Conservation (phyloP, 2,329 filamentous ascomycete genomes). For the Stachybotrys echinatus region DNA sequence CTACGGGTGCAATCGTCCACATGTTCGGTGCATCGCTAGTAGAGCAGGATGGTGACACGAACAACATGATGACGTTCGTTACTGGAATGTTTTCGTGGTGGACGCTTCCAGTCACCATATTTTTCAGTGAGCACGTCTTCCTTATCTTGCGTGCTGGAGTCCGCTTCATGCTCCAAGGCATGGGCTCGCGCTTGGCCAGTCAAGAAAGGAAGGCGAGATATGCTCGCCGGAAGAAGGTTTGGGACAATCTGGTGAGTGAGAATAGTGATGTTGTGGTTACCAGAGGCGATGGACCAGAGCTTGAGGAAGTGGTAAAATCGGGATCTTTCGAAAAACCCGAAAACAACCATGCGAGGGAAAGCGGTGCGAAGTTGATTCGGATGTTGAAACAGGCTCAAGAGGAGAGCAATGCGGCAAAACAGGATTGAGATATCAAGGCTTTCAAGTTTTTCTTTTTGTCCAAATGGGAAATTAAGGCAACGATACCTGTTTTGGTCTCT, state of each 20-base stretch:
- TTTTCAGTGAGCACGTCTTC: conserved; percentile 69
- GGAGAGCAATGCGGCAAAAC: neutral
- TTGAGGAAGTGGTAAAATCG: no score
- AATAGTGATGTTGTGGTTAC: neutral
- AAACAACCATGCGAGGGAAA: neutral
- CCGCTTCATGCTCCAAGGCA: conserved; percentile 26
- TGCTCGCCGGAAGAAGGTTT: neutral
- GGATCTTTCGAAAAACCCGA: neutral
- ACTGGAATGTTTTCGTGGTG: conserved; percentile 35
- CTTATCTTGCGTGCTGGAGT: conserved; percentile 49
- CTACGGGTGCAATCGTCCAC: conserved; percentile 67
- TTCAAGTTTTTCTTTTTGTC: no score
- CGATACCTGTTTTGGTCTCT: no score
- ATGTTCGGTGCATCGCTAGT: conserved; percentile 49
- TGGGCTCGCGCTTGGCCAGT: conserved; percentile 35
- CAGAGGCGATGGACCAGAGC: neutral
- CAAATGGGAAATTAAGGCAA: no score
- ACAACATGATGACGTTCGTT: conserved; percentile 11
- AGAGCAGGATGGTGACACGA: conserved; percentile 49
- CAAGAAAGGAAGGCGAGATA: conserved; percentile 16
- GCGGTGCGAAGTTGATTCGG: neutral
- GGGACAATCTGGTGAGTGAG: neutral
- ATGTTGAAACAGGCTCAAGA: neutral
- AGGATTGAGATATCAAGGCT: no score
- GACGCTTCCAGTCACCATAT: conserved; percentile 63